These are phyloP conservation scores for Penicillium psychrosexuale DNA, from an alignment of 2,329 filamentous ascomycete species.

Conservation along the genomic window DNA sequence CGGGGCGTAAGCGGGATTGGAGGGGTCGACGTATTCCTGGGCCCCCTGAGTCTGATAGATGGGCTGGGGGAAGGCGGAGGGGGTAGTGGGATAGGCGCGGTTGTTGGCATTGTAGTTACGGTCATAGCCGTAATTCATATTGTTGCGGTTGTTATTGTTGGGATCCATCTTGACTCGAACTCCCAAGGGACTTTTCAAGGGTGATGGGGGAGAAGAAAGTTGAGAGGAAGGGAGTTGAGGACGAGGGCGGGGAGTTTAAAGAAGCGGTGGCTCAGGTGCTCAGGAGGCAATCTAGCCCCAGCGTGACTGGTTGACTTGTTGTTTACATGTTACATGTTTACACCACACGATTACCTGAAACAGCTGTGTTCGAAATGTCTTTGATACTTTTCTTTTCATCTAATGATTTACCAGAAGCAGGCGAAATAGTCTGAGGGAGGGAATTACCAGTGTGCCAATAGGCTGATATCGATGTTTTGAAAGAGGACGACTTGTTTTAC, in stretches of 20 bases:
- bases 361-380: background rate
- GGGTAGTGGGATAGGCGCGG: conserved; percentile 78
- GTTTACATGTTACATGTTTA: conserved; percentile 4
- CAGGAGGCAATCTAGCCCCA: conserved; percentile 23
- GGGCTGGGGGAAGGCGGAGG: conserved; percentile 93
- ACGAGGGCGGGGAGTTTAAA: conserved; percentile 18
- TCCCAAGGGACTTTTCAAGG: conserved; percentile 6
- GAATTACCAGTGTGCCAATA: background rate
- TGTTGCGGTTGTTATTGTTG: conserved; percentile 47
- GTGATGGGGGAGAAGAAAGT: conserved; percentile 10
- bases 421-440: background rate
- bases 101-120: conserved; percentile 65
- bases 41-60: conserved; percentile 63
- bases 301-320: conserved; percentile 2
- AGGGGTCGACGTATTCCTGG: conserved; percentile 59
- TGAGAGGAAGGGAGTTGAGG: background rate
- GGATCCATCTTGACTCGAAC: conserved; percentile 49
- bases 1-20: conserved; percentile 42
- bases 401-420: background rate
- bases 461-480: background rate
- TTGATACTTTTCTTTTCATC: background rate
- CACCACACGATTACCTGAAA: background rate
- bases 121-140: conserved; percentile 53
- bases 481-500: background rate
- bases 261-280: conserved; percentile 33